Evolutionary conservation across 2,329 filamentous ascomycete genomes (phyloP).

Genomic region (Erysiphe pulchra): DNA sequence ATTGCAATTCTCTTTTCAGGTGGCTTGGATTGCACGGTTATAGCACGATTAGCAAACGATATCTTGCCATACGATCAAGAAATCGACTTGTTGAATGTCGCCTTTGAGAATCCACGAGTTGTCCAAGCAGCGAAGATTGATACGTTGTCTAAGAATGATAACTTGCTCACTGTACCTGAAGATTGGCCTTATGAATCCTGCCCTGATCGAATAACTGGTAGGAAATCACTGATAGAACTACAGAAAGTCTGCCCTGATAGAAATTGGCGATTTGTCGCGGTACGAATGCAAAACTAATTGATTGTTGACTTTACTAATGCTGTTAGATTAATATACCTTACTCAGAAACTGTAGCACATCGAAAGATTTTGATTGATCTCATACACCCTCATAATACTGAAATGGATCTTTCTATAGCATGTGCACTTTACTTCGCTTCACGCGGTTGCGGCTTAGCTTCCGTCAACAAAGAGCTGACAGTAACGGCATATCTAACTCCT

Average conservation of each 20-base stretch:
- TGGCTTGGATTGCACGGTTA: conserved; percentile 72
- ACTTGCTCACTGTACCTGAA: background rate
- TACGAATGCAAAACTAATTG: conserved; percentile 14
- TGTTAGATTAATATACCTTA: conserved; percentile 56
- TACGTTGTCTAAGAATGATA: background rate
- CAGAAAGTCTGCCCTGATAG: conserved; percentile 39
- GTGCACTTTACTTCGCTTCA: conserved; percentile 83
- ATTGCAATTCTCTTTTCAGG: conserved; percentile 80
- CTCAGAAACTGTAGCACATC: conserved; percentile 41
- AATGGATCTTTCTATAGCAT: conserved; percentile 92
- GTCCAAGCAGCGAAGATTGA: conserved; percentile 24
- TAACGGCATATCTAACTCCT: conserved; percentile 30
- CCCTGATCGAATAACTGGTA: conserved; percentile 71
- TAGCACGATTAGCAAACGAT: conserved; percentile 60
- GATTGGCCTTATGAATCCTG: conserved; percentile 42
- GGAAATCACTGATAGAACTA: conserved; percentile 57
- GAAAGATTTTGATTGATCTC: conserved; percentile 41
- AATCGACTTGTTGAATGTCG: conserved; percentile 82
- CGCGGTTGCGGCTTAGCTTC: conserved; percentile 30
- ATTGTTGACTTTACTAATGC: background rate
- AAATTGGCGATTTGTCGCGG: conserved; percentile 58
- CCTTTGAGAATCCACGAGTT: conserved; percentile 77
- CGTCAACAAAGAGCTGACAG: conserved; percentile 2
- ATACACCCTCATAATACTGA: conserved; percentile 92
- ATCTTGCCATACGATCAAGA: conserved; percentile 39